Percentiles rank a stretch among this genome's conserved stretches.
Conservation (phyloP, 164 flowering plant species). For the Santalum album region DNA sequence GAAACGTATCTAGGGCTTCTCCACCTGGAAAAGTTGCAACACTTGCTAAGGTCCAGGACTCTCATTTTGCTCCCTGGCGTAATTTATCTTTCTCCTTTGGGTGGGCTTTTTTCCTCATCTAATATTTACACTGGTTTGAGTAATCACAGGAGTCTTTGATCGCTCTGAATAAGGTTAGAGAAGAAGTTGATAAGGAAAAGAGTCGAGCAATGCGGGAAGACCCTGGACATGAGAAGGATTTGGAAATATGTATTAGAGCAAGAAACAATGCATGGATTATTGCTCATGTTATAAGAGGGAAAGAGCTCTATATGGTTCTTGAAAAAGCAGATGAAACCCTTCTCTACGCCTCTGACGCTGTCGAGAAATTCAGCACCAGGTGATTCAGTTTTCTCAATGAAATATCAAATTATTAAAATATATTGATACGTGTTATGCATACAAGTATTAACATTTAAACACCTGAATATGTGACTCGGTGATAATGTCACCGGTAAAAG, state of each 20-base stretch:
- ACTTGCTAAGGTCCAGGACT: constrained; percentile 56
- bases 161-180: constrained; percentile 66
- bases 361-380: constrained; percentile 92
- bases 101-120: too few relatives aligned
- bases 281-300: constrained; percentile 66
- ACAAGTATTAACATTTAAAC: not conserved
- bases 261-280: constrained; percentile 90
- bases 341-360: constrained; percentile 83
- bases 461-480: not conserved
- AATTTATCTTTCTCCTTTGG: too few relatives aligned
- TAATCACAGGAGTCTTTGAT: constrained; percentile 86
- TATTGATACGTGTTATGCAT: not conserved
- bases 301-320: constrained; percentile 87
- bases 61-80: too few relatives aligned
- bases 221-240: constrained; percentile 50
- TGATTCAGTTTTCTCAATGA: constrained; percentile 6
- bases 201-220: constrained; percentile 45
- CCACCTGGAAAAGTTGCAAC: constrained; percentile 93
- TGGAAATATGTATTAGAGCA: constrained; percentile 82
- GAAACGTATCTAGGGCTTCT: constrained; percentile 77
- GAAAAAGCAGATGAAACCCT: constrained; percentile 94
- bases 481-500: not conserved
- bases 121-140: too few relatives aligned
- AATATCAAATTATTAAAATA: not conserved
- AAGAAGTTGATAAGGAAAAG: constrained; percentile 82